Evolutionary conservation across 202 grass and related monocot species (phyloP).

Genomic region (Brachypodium distachyon): DNA sequence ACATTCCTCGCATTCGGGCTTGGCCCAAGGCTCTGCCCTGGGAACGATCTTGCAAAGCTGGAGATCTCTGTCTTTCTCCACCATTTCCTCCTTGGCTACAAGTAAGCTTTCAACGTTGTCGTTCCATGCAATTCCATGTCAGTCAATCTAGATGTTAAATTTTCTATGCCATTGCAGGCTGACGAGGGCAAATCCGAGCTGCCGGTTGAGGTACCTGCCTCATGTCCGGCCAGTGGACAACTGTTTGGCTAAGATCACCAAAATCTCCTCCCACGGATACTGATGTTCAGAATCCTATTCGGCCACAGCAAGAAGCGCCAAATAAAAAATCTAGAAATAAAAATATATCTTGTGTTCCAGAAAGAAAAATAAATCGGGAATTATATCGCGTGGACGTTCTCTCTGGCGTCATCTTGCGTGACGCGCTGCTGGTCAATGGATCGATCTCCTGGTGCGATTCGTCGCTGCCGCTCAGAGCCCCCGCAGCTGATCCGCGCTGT

Average conservation of each 20-base stretch:
- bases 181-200: constrained; percentile 34
- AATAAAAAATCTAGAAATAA: no score
- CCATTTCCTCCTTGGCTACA: constrained; percentile 67
- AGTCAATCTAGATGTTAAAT: background rate
- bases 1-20: constrained; percentile 64
- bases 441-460: no score
- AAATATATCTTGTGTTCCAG: no score
- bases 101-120: constrained; percentile 10
- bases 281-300: background rate
- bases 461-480: no score
- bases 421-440: no score
- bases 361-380: no score
- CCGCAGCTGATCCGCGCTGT: no score
- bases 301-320: no score
- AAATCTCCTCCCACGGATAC: constrained; percentile 14
- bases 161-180: constrained; percentile 29
- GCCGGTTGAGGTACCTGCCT: no score
- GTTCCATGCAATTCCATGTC: background rate
- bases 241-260: constrained; percentile 57
- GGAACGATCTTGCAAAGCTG: constrained; percentile 70
- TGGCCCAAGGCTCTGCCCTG: constrained; percentile 56
- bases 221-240: no score
- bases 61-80: constrained; percentile 86
- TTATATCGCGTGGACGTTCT: no score
- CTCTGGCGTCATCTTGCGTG: no score